These are phyloP conservation scores for Xylaria sp. DNA, from an alignment of 495 filamentous ascomycete species.

Conservation along the genomic window DNA sequence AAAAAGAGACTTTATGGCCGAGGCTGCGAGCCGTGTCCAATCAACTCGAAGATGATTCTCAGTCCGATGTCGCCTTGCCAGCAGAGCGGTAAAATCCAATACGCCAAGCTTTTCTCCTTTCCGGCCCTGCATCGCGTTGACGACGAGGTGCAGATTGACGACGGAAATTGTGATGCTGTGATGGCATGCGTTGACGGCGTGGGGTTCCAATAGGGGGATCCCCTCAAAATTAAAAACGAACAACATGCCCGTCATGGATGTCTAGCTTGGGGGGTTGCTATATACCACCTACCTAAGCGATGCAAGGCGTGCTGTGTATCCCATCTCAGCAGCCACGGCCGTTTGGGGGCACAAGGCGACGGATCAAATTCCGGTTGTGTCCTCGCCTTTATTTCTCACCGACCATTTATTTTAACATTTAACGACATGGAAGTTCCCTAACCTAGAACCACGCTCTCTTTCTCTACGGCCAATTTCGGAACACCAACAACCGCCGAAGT, in stretches of 20 bases:
- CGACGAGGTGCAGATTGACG: constrained; percentile 13
- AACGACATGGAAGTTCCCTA: constrained; percentile 5
- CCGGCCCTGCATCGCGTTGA: constrained; percentile 24
- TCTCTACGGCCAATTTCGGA: background rate
- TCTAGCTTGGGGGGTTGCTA: background rate
- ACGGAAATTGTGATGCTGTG: constrained; percentile 22
- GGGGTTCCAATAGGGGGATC: constrained; percentile 11
- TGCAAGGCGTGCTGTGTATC: constrained; percentile 4
- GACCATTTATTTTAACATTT: background rate
- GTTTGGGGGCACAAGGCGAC: background rate
- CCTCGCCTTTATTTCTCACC: background rate
- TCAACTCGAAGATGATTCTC: constrained; percentile 17
- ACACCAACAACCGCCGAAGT: background rate
- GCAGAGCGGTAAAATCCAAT: constrained; percentile 29
- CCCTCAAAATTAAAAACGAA: background rate
- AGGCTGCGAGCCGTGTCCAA: constrained; percentile 25
- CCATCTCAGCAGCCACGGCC: background rate
- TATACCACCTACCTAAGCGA: background rate
- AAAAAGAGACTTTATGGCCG: constrained; percentile 20
- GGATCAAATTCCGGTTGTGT: background rate
- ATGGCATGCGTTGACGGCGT: constrained; percentile 23
- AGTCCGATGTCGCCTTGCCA: constrained; percentile 28
- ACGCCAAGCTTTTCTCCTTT: constrained; percentile 23
- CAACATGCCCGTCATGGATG: background rate
- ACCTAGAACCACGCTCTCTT: background rate